phyloP scores from a whole-genome alignment of 257 asterid species.

The Leonotis leonurus region DNA sequence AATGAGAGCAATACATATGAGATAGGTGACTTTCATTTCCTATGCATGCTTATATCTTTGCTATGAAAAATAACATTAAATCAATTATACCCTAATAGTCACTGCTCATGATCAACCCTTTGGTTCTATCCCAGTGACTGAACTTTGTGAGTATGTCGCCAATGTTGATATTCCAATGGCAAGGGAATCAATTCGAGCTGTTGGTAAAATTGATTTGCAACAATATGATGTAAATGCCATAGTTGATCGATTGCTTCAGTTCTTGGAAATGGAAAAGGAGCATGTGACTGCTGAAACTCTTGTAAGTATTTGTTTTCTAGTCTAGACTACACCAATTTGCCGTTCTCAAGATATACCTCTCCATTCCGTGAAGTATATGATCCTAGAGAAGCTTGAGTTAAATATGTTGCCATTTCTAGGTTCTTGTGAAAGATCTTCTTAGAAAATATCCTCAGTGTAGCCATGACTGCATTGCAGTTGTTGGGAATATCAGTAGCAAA shows the following conservation, averaged over 20 bases:
- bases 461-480: constrained; percentile 98
- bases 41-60: constrained; percentile 10
- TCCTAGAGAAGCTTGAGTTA: no score
- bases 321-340: constrained; percentile 7
- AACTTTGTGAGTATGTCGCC: constrained; percentile 98
- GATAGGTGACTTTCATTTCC: constrained; percentile 51
- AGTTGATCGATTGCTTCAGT: constrained; percentile 97
- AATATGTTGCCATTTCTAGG: constrained; percentile 38
- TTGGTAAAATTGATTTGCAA: constrained; percentile 95
- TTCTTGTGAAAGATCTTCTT: constrained; percentile 96
- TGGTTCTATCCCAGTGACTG: constrained; percentile 66
- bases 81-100: constrained; percentile 7
- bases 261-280: constrained; percentile 98
- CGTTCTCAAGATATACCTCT: background rate
- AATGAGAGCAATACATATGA: constrained; percentile 97
- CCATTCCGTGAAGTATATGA: background rate
- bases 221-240: constrained; percentile 99
- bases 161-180: constrained; percentile 98
- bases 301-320: constrained; percentile 34
- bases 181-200: constrained; percentile 98
- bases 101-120: constrained; percentile 17
- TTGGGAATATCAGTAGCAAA: constrained; percentile 95
- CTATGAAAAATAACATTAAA: constrained; percentile 10
- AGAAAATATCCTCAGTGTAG: constrained; percentile 99
- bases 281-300: constrained; percentile 98